Evolutionary conservation across 2,329 filamentous ascomycete genomes (phyloP).

Genomic region (Trichoderma simmonsii): DNA sequence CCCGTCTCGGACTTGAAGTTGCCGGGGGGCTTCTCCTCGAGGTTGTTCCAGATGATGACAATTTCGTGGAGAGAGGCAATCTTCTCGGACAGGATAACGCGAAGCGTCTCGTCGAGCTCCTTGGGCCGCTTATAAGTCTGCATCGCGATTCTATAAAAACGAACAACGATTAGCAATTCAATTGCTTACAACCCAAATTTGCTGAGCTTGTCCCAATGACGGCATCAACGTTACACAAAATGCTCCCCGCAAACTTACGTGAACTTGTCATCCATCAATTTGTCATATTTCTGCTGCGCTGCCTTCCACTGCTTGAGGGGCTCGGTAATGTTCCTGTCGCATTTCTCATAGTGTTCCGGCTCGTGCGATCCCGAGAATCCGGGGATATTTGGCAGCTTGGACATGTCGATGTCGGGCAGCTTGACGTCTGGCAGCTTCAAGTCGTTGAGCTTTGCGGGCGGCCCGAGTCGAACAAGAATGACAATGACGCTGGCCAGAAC

Average conservation of each 20-base stretch:
- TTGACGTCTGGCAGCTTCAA: slow-evolving; percentile 8
- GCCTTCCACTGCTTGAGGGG: slow-evolving; percentile 8
- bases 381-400: slow-evolving; percentile 2
- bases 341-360: background rate
- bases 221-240: background rate
- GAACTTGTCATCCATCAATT: slow-evolving; percentile 28
- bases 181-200: background rate
- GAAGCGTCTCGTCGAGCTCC: slow-evolving; percentile 26
- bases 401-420: slow-evolving; percentile 17
- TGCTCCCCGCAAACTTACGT: slow-evolving; percentile 23
- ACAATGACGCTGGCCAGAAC: slow-evolving; percentile 15
- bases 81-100: slow-evolving; percentile 21
- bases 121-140: slow-evolving; percentile 28
- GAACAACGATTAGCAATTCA: background rate
- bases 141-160: slow-evolving; percentile 25
- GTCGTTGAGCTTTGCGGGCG: slow-evolving; percentile 1
- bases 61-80: slow-evolving; percentile 30
- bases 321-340: slow-evolving; percentile 15
- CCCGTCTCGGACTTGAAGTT: slow-evolving; percentile 24
- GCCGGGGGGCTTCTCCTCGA: slow-evolving; percentile 24
- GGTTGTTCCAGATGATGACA: slow-evolving; percentile 30
- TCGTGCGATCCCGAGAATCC: background rate
- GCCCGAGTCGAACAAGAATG: slow-evolving; percentile 12
- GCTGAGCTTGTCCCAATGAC: background rate
- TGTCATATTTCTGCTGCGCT: slow-evolving; percentile 40